Evolutionary conservation across 176 grass and related monocot species (phyloP).

Genomic region (Aegilops sharonensis): DNA sequence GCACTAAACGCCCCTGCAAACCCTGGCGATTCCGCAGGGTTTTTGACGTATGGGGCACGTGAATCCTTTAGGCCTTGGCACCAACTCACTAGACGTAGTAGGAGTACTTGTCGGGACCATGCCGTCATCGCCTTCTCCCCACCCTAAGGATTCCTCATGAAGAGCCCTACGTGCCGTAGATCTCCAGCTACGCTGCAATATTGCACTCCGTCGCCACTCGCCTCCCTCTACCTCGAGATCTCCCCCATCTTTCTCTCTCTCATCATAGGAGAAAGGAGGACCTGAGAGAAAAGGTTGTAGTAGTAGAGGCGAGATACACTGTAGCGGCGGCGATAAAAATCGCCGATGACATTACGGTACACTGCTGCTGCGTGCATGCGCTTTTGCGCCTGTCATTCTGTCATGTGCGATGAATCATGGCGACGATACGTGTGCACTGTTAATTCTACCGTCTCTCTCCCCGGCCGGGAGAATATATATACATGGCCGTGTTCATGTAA

Average conservation of each 20-base stretch:
- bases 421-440: background rate
- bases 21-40: conserved; percentile 12
- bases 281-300: background rate
- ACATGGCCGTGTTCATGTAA: background rate
- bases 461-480: background rate
- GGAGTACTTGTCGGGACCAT: conserved; percentile 37
- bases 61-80: background rate
- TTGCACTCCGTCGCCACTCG: background rate
- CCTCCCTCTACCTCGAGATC: background rate
- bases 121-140: conserved; percentile 29
- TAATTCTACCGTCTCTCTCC: background rate
- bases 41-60: conserved; percentile 28
- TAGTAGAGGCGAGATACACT: background rate
- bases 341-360: conserved; percentile 15
- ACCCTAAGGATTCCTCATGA: conserved; percentile 59
- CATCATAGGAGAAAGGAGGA: background rate
- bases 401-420: conserved; percentile 3
- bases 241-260: background rate
- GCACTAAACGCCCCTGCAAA: conserved; percentile 17
- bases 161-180: conserved; percentile 34
- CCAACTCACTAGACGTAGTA: conserved; percentile 15
- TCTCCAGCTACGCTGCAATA: background rate
- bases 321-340: conserved; percentile 47
- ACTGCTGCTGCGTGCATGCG: conserved; percentile 19
- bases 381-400: conserved; percentile 21